Conservation (phyloP, 2,329 filamentous ascomycete genomes). For the Talaromyces amestolkiae region DNA sequence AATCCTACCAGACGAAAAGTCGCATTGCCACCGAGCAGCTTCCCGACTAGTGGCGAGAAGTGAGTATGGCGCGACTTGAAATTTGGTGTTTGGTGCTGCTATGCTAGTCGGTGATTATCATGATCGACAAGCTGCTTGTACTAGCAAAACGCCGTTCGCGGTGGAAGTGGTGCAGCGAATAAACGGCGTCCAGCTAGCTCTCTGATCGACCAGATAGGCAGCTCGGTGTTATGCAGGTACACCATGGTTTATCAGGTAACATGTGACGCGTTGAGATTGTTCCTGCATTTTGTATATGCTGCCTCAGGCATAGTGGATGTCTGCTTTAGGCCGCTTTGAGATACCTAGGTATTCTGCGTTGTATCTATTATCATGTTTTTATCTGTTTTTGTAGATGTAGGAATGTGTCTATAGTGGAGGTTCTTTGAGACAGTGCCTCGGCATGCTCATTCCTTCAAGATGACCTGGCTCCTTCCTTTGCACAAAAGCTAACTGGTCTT, state of each 20-base stretch:
- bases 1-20: neutral
- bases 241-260: neutral
- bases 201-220: neutral
- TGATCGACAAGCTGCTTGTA: neutral
- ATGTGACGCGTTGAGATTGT: neutral
- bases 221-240: neutral
- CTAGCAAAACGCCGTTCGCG: neutral
- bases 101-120: neutral
- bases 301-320: neutral
- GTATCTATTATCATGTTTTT: too few species aligned
- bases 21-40: neutral
- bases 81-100: neutral
- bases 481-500: too few species aligned
- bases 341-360: too few species aligned
- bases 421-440: too few species aligned
- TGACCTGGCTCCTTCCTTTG: too few species aligned
- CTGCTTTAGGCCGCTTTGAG: too few species aligned
- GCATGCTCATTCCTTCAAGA: too few species aligned
- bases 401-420: too few species aligned
- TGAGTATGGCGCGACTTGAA: neutral
- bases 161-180: neutral
- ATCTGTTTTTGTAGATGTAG: too few species aligned
- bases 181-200: neutral
- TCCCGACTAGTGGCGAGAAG: neutral
- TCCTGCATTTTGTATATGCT: neutral